Percentiles rank a stretch among this genome's conserved stretches.
These are phyloP conservation scores for Salix purpurea DNA, from an alignment of 345 rosid genomes.

Conservation along the genomic window DNA sequence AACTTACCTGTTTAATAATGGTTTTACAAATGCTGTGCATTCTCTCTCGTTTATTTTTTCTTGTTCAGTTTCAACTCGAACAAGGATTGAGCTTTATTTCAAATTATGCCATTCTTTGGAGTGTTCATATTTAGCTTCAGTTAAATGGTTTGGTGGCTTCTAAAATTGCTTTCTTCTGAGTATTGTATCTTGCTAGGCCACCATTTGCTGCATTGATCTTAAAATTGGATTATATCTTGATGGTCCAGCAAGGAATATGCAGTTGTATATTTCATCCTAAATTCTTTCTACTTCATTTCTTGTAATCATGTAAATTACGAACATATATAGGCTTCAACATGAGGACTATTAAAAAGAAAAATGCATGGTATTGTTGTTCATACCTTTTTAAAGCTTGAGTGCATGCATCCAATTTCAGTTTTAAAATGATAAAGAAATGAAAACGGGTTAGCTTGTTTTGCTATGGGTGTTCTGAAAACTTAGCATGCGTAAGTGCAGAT, in stretches of 20 bases:
- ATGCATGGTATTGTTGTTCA: not conserved
- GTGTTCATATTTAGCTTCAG: not conserved
- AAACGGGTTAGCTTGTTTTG: not conserved
- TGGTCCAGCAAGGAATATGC: not conserved
- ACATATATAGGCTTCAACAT: not conserved
- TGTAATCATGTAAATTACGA: not conserved
- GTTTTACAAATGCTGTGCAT: not conserved
- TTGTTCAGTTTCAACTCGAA: not conserved
- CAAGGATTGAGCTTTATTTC: not conserved
- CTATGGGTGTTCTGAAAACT: not conserved
- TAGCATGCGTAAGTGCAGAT: not conserved
- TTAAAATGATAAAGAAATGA: not conserved
- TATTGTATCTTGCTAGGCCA: not conserved
- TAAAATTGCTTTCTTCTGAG: not conserved
- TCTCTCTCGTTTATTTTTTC: not conserved
- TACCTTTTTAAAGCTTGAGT: not conserved
- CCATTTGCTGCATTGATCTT: not conserved
- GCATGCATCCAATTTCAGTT: not conserved
- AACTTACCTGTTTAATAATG: not conserved
- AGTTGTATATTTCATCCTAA: not conserved
- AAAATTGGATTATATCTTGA: not conserved
- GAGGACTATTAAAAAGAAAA: not conserved
- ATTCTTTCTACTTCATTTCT: not conserved
- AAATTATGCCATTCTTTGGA: not conserved
- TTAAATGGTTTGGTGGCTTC: not conserved